Evolutionary conservation across 345 rosid genomes (phyloP).

Genomic region (Gynandropsis gynandra): DNA sequence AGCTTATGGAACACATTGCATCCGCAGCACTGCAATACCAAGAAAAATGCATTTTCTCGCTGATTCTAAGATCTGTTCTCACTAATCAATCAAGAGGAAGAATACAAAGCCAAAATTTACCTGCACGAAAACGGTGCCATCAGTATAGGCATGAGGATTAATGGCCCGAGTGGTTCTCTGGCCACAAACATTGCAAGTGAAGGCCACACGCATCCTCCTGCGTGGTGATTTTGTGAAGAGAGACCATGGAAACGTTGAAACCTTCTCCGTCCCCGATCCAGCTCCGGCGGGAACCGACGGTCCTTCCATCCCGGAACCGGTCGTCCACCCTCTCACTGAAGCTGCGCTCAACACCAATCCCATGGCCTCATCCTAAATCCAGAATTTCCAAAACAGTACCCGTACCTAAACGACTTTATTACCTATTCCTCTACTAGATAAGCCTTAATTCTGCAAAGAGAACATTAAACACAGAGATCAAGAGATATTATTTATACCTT

Average conservation of each 20-base stretch:
- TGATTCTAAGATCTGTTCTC: background rate
- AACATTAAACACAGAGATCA: slow-evolving; percentile 3
- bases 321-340: slow-evolving; percentile 84
- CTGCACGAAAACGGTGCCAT: slow-evolving; percentile 93
- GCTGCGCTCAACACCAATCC: slow-evolving; percentile 81
- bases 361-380: slow-evolving; percentile 68
- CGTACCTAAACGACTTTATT: background rate
- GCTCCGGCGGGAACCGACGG: slow-evolving; percentile 57
- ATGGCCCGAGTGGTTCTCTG: slow-evolving; percentile 94
- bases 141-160: slow-evolving; percentile 85
- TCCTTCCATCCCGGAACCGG: slow-evolving; percentile 95
- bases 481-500: too few species aligned
- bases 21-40: slow-evolving; percentile 72
- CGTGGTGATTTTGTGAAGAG: slow-evolving; percentile 90
- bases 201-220: slow-evolving; percentile 87
- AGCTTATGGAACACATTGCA: slow-evolving; percentile 90
- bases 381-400: too few species aligned
- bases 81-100: too few species aligned
- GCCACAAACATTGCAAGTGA: slow-evolving; percentile 81
- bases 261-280: slow-evolving; percentile 39
- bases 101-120: too few species aligned
- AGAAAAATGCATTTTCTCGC: background rate
- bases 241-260: slow-evolving; percentile 87
- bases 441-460: background rate
- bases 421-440: background rate